Base-by-base conservation (phyloP, 2,329 filamentous ascomycete species). In the Verticillium isaacii region DNA sequence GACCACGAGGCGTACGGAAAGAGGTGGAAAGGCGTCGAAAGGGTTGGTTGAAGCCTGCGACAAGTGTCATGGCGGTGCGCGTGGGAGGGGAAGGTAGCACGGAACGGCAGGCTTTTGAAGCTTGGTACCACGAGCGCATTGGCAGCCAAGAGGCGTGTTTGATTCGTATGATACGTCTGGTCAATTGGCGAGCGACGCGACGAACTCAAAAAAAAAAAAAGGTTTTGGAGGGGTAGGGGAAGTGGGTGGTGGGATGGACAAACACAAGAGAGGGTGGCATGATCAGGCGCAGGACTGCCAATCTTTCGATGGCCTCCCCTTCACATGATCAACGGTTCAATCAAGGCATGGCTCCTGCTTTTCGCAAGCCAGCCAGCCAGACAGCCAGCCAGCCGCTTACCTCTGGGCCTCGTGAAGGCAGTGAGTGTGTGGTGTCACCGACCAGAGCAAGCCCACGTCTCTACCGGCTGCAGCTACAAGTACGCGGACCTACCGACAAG, bases 11-110 rank as follows among this genome's bases (percentile, higher is more conserved):
- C 17, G 45, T 25, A 36, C 50, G 57, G 57, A 58, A 58, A 39
- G 39, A 41, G 37, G 41, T 58, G 57, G 57, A 58, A 58, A 41
- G 17, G 57, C 57, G 37, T 58, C 57, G 57, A 58, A 50, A 32
- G 3, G 19, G 37, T 29, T 25, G 34, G 37, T 23, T 9, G 29
- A 32, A 29, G 19, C 36, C 25, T 50, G 57, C 57, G 45, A 52
- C 23, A 52, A 23, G 45, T 19, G 45, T 52, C 45, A 52, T 52
- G 45, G 45, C 19, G 45, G 19, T 52, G 45, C 45, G 45, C 39
- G 32, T 41, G 37, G 15, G 34, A 37, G 56, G 56, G 25, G 15
- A 34, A 57, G 39, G 57, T 14, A 50, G 36, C 14, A 25, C 25
- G 17, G 15, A 32, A 32, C 15, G 23, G 17, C 57, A 45, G 17